Conservation (phyloP, 768 basidiomycete species). For the Podaxis carcinomalis region DNA sequence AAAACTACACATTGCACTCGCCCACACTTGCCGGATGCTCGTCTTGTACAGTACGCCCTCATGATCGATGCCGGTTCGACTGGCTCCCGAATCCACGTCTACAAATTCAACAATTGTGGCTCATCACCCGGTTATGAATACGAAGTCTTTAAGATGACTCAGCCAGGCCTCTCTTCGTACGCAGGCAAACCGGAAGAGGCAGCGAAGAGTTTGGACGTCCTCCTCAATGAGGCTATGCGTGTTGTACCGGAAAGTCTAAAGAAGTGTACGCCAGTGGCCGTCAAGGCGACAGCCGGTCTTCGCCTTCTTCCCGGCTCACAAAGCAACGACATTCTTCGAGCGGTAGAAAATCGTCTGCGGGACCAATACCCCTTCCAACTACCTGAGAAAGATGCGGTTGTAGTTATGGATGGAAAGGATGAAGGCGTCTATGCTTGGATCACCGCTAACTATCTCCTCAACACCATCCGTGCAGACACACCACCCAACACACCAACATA, state of each 20-base stretch:
- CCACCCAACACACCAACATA: conserved; percentile 47
- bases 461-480: conserved; percentile 58
- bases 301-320: conserved; percentile 61
- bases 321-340: conserved; percentile 68
- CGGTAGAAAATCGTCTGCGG: conserved; percentile 60
- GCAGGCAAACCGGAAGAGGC: conserved; percentile 58
- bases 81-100: conserved; percentile 95
- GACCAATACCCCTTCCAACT: conserved; percentile 63
- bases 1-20: conserved; percentile 69
- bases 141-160: conserved; percentile 83
- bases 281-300: conserved; percentile 90
- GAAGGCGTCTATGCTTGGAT: conserved; percentile 99
- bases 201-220: conserved; percentile 70
- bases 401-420: conserved; percentile 92
- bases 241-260: conserved; percentile 68
- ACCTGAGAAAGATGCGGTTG: conserved; percentile 55
- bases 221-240: conserved; percentile 76
- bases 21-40: conserved; percentile 42
- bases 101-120: conserved; percentile 94
- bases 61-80: conserved; percentile 99
- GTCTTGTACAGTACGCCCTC: conserved; percentile 86
- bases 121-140: conserved; percentile 80
- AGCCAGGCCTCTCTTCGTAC: conserved; percentile 76
- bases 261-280: conserved; percentile 82
- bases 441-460: conserved; percentile 90